Percentiles rank a stretch among this genome's conserved stretches.
Evolutionary conservation across 306 rosid genomes (phyloP).

Genomic region (Sophora flavescens): DNA sequence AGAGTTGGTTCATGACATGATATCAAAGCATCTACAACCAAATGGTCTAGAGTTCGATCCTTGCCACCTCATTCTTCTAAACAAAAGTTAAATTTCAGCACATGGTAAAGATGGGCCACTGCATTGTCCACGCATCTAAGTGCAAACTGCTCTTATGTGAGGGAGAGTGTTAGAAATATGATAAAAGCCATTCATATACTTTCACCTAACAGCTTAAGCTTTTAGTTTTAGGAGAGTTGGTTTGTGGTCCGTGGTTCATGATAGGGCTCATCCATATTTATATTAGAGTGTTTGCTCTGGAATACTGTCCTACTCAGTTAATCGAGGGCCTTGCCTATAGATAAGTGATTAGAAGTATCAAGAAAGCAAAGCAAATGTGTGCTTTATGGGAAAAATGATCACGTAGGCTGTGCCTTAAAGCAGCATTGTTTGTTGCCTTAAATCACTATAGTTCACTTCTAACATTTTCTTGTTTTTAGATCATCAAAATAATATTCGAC

Average conservation of each 20-base stretch:
- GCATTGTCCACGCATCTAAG: no score
- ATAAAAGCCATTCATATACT: no score
- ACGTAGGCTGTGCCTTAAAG: constrained; percentile 28
- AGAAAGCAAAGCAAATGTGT: constrained; percentile 20
- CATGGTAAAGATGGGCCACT: no score
- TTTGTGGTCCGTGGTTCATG: neutral
- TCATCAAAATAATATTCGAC: constrained; percentile 40
- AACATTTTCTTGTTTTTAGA: constrained; percentile 29
- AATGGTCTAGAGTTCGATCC: no score
- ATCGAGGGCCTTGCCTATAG: neutral
- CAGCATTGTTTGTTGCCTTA: constrained; percentile 9
- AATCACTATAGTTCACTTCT: constrained; percentile 25
- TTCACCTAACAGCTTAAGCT: no score
- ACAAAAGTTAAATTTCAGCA: no score
- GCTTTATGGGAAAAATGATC: neutral
- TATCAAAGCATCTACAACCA: no score
- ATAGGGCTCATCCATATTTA: constrained; percentile 26
- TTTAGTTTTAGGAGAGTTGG: no score
- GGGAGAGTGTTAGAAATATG: no score
- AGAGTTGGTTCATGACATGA: no score
- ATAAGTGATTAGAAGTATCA: neutral
- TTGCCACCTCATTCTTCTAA: no score
- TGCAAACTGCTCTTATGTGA: no score
- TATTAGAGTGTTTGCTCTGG: constrained; percentile 22
- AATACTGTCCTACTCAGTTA: constrained; percentile 18